phyloP scores from a whole-genome alignment of 2,329 filamentous ascomycete genomes.

The Chrysoporthe cubensis region DNA sequence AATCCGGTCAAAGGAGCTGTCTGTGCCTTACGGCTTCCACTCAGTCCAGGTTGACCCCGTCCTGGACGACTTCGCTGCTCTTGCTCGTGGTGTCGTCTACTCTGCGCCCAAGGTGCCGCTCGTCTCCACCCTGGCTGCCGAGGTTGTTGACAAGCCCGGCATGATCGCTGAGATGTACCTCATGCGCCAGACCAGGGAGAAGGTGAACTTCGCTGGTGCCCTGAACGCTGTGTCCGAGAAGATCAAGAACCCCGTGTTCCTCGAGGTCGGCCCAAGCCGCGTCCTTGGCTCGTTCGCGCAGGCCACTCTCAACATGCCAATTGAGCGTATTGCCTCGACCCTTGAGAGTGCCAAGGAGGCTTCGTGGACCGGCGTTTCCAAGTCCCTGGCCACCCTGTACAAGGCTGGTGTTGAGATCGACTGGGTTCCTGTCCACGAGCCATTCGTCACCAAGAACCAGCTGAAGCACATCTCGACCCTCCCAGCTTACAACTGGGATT shows the following conservation, averaged over 20 bases:
- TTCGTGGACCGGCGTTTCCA: conserved; percentile 16
- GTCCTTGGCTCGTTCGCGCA: conserved; percentile 61
- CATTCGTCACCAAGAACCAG: conserved; percentile 15
- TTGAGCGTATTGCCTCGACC: conserved; percentile 59
- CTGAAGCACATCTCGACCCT: conserved; percentile 20
- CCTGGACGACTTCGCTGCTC: conserved; percentile 54
- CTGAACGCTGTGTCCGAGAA: conserved; percentile 52
- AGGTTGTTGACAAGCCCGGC: conserved; percentile 59
- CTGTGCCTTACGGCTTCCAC: conserved; percentile 52
- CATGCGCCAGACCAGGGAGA: conserved; percentile 61
- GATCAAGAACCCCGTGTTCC: conserved; percentile 63
- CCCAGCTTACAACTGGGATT: conserved; percentile 24
- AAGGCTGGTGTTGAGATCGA: conserved; percentile 22
- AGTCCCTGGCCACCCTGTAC: conserved; percentile 21
- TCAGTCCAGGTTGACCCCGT: conserved; percentile 52
- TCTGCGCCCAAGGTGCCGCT: conserved; percentile 56
- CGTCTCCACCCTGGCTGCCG: conserved; percentile 65
- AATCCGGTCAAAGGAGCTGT: conserved; percentile 43
- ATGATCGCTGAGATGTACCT: conserved; percentile 62
- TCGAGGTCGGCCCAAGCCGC: conserved; percentile 70
- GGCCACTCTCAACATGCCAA: conserved; percentile 56
- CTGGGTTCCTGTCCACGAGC: conserved; percentile 23
- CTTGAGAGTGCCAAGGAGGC: conserved; percentile 58
- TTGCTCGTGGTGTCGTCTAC: conserved; percentile 40
- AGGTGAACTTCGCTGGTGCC: conserved; percentile 66